Evolutionary conservation across 768 basidiomycete genomes (phyloP), one percentile per base, ranked within the genome.

Genomic region (Russula olivacea): DNA sequence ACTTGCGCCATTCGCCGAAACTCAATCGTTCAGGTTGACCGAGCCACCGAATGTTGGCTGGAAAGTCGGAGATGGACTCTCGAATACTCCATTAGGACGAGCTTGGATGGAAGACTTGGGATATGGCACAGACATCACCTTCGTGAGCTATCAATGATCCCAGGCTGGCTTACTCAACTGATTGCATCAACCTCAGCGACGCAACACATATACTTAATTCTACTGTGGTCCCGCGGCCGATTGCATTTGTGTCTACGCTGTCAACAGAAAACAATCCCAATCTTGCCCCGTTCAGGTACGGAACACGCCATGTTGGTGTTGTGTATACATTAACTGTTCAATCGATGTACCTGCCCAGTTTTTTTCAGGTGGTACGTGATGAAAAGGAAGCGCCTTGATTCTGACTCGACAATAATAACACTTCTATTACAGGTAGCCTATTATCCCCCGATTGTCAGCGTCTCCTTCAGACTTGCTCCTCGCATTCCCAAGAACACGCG

Each of bases 251-350:
- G 41, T 87, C 86, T 14, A 80, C 85, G 9, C 61, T 84, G 45
- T 81, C 81, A n/a, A 61, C 68, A 4, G 72, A 78, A 59, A 84
- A 82, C 2, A 68, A 75, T 4, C 77, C 77, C 21, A 89, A 88
- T 73, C 79, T 89, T 51, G 84, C 86, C 5, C 83, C 85, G 1
- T 86, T 87, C 74, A 88, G 86, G 80, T 84, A 70, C 65, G 49
- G 58, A 34, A 21, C 48, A 4, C 36, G 48, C 57, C 50, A 25
- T 32, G 47, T 50, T 48, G 28, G 25, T 12, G 21, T 21, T 36
- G 30, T 48, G 6, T 40, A 43, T n/a, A 41, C 64, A 76, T 76
- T 62, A 73, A 75, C 62, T 75, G 15, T 3, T 76, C 64, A 25
- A 59, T 63, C 54, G 66, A 68, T 69, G 55, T 28, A 61, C 19